Conservation (phyloP, 352 stramenopile species). For the Pythium biforme region DNA sequence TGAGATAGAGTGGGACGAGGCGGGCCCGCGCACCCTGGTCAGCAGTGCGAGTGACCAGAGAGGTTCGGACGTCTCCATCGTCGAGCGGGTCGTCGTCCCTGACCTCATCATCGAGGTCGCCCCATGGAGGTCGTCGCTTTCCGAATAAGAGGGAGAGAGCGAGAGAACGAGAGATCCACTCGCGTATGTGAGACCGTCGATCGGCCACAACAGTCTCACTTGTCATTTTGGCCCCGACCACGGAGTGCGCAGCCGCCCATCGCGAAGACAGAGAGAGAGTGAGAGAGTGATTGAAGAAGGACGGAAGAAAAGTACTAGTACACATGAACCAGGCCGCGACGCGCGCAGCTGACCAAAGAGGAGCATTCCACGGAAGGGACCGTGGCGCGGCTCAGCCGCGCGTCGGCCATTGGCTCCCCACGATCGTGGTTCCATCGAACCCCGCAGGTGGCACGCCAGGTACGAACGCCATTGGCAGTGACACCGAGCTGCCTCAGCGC, state of each 20-base stretch:
- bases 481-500: neutral
- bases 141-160: no score
- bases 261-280: neutral
- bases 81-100: no score
- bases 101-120: neutral
- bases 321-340: neutral
- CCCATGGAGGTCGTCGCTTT: neutral
- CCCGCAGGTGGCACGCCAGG: neutral
- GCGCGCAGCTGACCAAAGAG: neutral
- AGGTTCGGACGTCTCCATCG: neutral
- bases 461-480: neutral
- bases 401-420: neutral
- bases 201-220: neutral
- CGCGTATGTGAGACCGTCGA: neutral
- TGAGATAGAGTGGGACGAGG: neutral
- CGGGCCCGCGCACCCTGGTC: neutral
- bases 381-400: neutral
- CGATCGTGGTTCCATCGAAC: no score
- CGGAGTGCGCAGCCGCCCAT: neutral
- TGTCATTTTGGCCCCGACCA: neutral
- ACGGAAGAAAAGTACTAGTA: neutral
- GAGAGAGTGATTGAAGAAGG: no score
- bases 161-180: no score
- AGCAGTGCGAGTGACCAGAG: neutral
- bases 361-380: neutral